A percentile compares a stretch with the other conserved stretches of the same genome.
phyloP scores from a whole-genome alignment of 148 eudicot genomes.

The Rhododendron kiyosumense region DNA sequence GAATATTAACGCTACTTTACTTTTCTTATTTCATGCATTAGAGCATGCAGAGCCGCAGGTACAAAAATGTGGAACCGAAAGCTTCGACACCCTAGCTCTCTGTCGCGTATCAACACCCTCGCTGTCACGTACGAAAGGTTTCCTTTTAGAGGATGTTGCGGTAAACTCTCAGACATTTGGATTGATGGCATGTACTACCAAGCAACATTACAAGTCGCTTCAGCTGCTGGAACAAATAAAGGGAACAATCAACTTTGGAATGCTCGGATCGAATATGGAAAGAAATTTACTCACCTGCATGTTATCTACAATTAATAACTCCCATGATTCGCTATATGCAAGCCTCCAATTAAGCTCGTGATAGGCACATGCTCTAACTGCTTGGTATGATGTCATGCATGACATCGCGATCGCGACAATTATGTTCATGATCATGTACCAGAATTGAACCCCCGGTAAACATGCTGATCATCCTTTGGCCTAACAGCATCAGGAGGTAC shows the following conservation, averaged over 20 bases:
- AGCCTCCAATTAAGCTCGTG: too few relatives aligned
- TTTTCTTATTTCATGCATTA: too few relatives aligned
- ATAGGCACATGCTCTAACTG: too few relatives aligned
- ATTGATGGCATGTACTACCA: conserved; percentile 45
- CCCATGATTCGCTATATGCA: conserved; percentile 48
- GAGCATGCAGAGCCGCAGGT: conserved; percentile 99
- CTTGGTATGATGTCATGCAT: too few relatives aligned
- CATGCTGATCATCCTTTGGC: too few relatives aligned
- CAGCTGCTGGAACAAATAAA: not conserved
- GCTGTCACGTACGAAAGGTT: conserved; percentile 67
- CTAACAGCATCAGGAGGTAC: too few relatives aligned
- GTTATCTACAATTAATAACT: conserved; percentile 51
- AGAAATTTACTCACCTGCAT: conserved; percentile 42
- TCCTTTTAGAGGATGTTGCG: conserved; percentile 24
- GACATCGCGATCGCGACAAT: too few relatives aligned
- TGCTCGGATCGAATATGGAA: not conserved
- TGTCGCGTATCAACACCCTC: too few relatives aligned
- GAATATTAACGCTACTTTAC: not conserved
- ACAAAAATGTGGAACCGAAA: conserved; percentile 86
- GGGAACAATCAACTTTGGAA: not conserved
- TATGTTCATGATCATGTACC: too few relatives aligned
- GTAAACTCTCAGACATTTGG: conserved; percentile 80
- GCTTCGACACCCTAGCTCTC: conserved; percentile 97
- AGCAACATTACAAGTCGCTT: conserved; percentile 15
- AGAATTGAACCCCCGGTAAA: too few relatives aligned